Conservation (phyloP, 805 yeast genomes). For the Saturnispora halmiae region DNA sequence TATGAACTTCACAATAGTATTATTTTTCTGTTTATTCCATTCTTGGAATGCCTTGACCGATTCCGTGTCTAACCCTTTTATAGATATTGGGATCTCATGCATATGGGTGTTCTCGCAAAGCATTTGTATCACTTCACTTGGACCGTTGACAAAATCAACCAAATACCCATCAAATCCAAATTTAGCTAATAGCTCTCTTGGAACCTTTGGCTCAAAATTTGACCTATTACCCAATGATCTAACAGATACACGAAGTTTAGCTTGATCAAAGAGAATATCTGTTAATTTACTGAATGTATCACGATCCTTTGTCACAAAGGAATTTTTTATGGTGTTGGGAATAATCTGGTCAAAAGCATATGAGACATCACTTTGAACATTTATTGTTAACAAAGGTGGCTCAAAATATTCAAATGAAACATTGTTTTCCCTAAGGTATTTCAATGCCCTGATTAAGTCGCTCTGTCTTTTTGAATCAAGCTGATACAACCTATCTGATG, state of each 20-base stretch:
- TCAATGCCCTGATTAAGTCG: slow-evolving; percentile 31
- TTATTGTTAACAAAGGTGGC: slow-evolving; percentile 65
- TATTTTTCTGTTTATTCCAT: slow-evolving; percentile 30
- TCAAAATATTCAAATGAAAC: slow-evolving; percentile 40
- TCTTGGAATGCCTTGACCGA: slow-evolving; percentile 4
- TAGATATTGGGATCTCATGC: slow-evolving; percentile 55
- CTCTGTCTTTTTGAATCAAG: slow-evolving; percentile 30
- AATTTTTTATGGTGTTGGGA: slow-evolving; percentile 4
- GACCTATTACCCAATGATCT: slow-evolving; percentile 34
- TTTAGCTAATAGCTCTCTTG: slow-evolving; percentile 23
- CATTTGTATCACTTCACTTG: slow-evolving; percentile 61
- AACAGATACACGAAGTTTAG: slow-evolving; percentile 36
- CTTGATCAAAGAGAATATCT: slow-evolving; percentile 32
- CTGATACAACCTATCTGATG: slow-evolving; percentile 44
- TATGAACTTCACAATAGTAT: slow-evolving; percentile 39
- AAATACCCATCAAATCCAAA: slow-evolving; percentile 78
- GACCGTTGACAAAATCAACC: slow-evolving; percentile 65
- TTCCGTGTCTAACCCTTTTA: slow-evolving; percentile 29
- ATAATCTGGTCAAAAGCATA: slow-evolving; percentile 30
- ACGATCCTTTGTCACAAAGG: slow-evolving; percentile 41
- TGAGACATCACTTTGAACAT: slow-evolving; percentile 35
- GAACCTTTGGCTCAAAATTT: slow-evolving; percentile 11
- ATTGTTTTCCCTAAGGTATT: slow-evolving; percentile 32
- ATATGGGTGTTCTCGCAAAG: slow-evolving; percentile 46
- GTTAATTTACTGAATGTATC: slow-evolving; percentile 42